Conservation (phyloP, 768 basidiomycete species). For the Tylopilus vinaceipallidus region DNA sequence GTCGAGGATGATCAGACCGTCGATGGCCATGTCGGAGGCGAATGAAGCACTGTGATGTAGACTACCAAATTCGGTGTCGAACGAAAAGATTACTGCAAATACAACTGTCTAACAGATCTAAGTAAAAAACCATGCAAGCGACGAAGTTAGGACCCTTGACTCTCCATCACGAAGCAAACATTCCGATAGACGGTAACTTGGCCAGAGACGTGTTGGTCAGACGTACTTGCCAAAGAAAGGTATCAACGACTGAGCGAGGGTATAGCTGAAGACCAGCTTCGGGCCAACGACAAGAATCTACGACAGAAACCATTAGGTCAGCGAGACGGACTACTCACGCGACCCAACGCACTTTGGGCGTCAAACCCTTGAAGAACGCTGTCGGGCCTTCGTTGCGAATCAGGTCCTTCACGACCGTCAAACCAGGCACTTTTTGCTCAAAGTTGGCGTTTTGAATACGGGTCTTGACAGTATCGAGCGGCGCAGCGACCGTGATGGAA, state of each 20-base stretch:
- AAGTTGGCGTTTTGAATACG: slow-evolving; percentile 99
- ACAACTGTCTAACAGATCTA: slow-evolving; percentile 12
- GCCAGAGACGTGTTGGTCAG: slow-evolving; percentile 26
- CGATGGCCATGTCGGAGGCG: slow-evolving; percentile 58
- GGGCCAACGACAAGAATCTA: slow-evolving; percentile 95
- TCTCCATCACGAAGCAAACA: slow-evolving; percentile 1
- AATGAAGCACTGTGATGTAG: neutral
- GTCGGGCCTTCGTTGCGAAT: slow-evolving; percentile 78
- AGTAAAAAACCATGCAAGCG: slow-evolving; percentile 5
- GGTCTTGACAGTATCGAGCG: slow-evolving; percentile 94
- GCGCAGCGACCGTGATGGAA: slow-evolving; percentile 94
- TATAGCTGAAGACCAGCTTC: slow-evolving; percentile 98
- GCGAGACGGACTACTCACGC: neutral
- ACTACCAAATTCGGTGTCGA: neutral
- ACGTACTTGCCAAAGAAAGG: slow-evolving; percentile 88
- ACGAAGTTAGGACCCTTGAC: neutral
- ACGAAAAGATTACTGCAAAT: neutral
- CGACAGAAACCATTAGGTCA: slow-evolving; percentile 1
- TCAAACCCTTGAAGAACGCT: slow-evolving; percentile 96
- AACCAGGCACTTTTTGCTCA: slow-evolving; percentile 75
- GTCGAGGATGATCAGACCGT: slow-evolving; percentile 80
- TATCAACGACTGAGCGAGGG: slow-evolving; percentile 93
- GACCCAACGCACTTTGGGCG: slow-evolving; percentile 73
- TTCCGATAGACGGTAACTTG: neutral
- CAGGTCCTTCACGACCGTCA: slow-evolving; percentile 81